Percentiles rank a stretch among this genome's conserved stretches.
phyloP scores from a whole-genome alignment of 2,329 filamentous ascomycete genomes.

The Calycina herbarum region DNA sequence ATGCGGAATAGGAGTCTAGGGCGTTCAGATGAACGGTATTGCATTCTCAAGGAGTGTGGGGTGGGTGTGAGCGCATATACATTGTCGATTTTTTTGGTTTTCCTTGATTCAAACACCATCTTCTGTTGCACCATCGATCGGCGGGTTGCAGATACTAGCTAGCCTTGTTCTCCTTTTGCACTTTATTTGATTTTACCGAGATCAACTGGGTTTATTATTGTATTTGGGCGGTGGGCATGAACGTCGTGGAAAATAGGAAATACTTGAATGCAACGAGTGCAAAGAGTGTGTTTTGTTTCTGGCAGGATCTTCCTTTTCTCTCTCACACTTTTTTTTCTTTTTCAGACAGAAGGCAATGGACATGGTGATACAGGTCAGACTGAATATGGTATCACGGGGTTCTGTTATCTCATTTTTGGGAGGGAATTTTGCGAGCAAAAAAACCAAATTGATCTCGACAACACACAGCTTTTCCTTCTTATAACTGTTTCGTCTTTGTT shows the following conservation, averaged over 20 bases:
- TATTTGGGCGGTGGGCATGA: background rate
- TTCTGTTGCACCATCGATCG: background rate
- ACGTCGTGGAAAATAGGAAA: background rate
- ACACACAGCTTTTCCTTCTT: too few relatives aligned
- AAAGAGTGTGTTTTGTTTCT: background rate
- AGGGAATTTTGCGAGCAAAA: background rate
- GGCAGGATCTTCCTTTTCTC: background rate
- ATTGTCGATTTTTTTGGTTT: background rate
- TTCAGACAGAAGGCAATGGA: background rate
- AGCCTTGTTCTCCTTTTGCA: too few relatives aligned
- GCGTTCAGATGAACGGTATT: slow-evolving; percentile 9
- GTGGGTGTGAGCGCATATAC: slow-evolving; percentile 13
- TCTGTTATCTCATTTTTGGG: background rate
- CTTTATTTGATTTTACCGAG: too few relatives aligned
- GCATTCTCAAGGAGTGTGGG: slow-evolving; percentile 12
- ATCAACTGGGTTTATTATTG: too few relatives aligned
- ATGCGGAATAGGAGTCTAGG: slow-evolving; percentile 7
- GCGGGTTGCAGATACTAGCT: background rate
- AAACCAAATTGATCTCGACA: background rate
- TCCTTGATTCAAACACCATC: background rate
- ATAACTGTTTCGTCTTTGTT: background rate
- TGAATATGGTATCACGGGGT: background rate
- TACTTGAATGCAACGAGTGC: background rate
- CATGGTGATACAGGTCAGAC: background rate
- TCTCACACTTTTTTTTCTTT: background rate